Evolutionary conservation across 441 rosid genomes (phyloP), one percentile per base, ranked within the genome.

Genomic region (Adansonia grandidieri): DNA sequence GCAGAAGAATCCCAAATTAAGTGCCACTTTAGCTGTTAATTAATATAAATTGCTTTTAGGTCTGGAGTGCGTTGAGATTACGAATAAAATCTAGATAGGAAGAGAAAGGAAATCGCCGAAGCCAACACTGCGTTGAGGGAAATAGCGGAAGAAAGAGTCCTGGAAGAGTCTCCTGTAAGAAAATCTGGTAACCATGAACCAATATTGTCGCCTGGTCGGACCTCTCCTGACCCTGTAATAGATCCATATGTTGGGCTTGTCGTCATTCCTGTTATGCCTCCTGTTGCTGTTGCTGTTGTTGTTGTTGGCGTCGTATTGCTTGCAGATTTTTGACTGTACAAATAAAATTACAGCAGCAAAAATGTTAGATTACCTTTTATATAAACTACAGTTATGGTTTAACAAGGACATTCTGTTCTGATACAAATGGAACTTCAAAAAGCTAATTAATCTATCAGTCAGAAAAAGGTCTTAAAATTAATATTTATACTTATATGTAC

Each of bases 261-360:
- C 13, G 67, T 66, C 8, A 9, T 17, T n/a, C 45, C 45, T 37
- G 40, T 37, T 37, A 37, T 37, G 40, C 40, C 40, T 37, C 66
- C 66, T 62, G 28, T 24, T 24, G 0, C 3, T 17, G 24, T 8
- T 62, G 66, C 13, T 62, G 66, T 28, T 62, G 60, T 19, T 54
- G 70, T 11, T 0, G 83, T 11, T 8, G 88, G 71, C 9, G 87
- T 37, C 1, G 83, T 17, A 2, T 45, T 85, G 13, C 80, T 87
- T 19, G 89, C 87, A 9, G 89, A 83, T 71, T 89, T 88, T 82
- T 83, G 80, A 72, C 92, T 89, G 86, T 40, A 48, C 0, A 19
- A 66, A 62, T 11, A 47, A 0, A 45, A 56, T 37, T 14, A 50
- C n/a, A 51, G 22, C 24, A 71, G 15, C 3, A 24, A 45, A 45